phyloP scores from a whole-genome alignment of 73 alveolate species.

The Stentor coeruleus region DNA sequence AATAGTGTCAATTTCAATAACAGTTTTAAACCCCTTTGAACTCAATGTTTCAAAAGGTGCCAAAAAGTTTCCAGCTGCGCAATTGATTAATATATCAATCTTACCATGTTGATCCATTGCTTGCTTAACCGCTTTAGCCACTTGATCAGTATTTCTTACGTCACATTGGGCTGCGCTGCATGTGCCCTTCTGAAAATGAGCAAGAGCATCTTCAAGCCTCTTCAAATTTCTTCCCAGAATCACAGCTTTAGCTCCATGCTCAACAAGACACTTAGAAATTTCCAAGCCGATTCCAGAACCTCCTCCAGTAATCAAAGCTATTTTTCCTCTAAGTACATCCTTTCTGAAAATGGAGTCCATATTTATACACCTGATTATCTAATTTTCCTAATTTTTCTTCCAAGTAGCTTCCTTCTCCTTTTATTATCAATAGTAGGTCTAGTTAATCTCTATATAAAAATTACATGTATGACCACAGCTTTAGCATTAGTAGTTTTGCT shows the following conservation, averaged over 20 bases:
- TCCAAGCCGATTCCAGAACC: conserved; percentile 85
- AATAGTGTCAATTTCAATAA: conserved; percentile 73
- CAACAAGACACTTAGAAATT: conserved; percentile 55
- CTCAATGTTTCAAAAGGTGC: conserved; percentile 68
- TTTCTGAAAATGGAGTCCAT: conserved; percentile 49
- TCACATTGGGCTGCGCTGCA: conserved; percentile 41
- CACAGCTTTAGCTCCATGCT: conserved; percentile 72
- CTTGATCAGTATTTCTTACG: conserved; percentile 66
- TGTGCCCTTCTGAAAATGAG: conserved; percentile 49
- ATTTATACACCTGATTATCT: neutral
- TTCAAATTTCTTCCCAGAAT: conserved; percentile 74
- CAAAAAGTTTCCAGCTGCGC: conserved; percentile 91
- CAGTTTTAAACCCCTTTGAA: conserved; percentile 79
- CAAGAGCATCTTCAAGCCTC: conserved; percentile 48
- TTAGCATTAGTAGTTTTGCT: neutral
- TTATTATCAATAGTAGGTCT: neutral
- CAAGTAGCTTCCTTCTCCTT: neutral
- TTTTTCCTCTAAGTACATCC: conserved; percentile 61
- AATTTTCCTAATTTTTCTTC: neutral
- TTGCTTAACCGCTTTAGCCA: conserved; percentile 48
- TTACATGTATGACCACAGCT: conserved; percentile 6
- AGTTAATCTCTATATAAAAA: neutral
- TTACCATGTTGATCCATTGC: conserved; percentile 53
- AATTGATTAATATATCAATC: conserved; percentile 76
- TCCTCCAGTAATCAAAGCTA: conserved; percentile 82